Conservation (phyloP, 805 yeast genomes). For the Kluyveromyces starmeri region DNA sequence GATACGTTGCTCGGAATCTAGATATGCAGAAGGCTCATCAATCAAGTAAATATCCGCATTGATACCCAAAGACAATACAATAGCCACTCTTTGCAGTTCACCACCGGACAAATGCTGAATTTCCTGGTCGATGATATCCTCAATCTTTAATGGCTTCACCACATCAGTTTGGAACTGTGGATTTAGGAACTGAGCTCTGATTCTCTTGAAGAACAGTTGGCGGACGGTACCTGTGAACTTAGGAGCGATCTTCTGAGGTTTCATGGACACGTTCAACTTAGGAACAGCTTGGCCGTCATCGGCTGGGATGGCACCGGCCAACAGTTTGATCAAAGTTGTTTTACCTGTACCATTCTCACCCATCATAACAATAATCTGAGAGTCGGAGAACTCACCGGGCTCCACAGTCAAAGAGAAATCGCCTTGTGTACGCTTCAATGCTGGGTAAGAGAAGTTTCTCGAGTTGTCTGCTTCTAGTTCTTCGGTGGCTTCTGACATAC, state of each 20-base stretch:
- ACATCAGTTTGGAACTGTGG: conserved; percentile 99
- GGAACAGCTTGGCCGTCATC: conserved; percentile 82
- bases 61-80: conserved; percentile 86
- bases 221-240: conserved; percentile 98
- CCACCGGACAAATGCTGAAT: conserved; percentile 98
- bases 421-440: conserved; percentile 88
- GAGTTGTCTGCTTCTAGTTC: conserved; percentile 67
- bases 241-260: conserved; percentile 99
- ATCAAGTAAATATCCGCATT: conserved; percentile 94
- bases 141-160: conserved; percentile 87
- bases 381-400: conserved; percentile 86
- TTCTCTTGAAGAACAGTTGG: conserved; percentile 93
- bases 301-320: conserved; percentile 89
- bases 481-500: conserved; percentile 85
- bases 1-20: conserved; percentile 99
- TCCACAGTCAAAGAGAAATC: conserved; percentile 82
- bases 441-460: conserved; percentile 67
- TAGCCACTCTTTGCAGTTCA: conserved; percentile 98
- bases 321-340: conserved; percentile 90
- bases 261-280: conserved; percentile 88
- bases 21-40: conserved; percentile 98
- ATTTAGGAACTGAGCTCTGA: conserved; percentile 84
- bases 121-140: conserved; percentile 93
- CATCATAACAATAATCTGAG: conserved; percentile 98
- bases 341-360: conserved; percentile 99